phyloP scores from a whole-genome alignment of 345 rosid genomes.

The Eucalyptus dawsonii region DNA sequence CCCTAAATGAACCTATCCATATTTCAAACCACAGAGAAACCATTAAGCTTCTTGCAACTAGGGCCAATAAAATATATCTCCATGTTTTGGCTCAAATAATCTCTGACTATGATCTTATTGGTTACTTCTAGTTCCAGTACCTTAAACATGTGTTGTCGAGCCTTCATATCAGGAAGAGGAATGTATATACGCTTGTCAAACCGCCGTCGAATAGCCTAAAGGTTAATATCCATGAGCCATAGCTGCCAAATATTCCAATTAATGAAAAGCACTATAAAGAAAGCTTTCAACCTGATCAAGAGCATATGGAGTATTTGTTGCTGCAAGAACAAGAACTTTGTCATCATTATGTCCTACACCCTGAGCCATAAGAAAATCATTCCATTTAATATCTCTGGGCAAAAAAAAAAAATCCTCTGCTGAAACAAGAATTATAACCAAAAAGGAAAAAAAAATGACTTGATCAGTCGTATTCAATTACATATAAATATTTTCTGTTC shows the following conservation, averaged over 20 bases:
- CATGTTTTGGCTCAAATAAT: background rate
- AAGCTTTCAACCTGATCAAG: conserved; percentile 59
- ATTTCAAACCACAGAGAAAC: background rate
- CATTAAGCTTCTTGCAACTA: background rate
- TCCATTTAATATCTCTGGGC: background rate
- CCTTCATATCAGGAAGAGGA: conserved; percentile 89
- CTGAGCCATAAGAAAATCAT: conserved; percentile 13
- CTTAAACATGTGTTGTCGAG: conserved; percentile 91
- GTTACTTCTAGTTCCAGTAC: conserved; percentile 12
- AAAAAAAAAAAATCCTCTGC: background rate
- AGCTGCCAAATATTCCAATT: background rate
- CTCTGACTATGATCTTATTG: background rate
- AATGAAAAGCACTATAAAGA: background rate
- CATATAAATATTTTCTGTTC: background rate
- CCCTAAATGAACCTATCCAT: conserved; percentile 76
- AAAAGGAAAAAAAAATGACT: background rate
- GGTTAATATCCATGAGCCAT: conserved; percentile 7
- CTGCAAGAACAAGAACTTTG: conserved; percentile 95
- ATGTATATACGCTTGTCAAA: conserved; percentile 96
- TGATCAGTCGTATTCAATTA: background rate
- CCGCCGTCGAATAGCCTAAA: conserved; percentile 86
- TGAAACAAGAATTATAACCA: background rate
- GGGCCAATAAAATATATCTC: background rate
- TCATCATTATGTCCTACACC: conserved; percentile 87
- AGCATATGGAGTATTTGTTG: conserved; percentile 91